A percentile compares a stretch with the other conserved stretches of the same genome.
Conservation (phyloP, 2,329 filamentous ascomycete genomes). For the Grosmannia huntii region DNA sequence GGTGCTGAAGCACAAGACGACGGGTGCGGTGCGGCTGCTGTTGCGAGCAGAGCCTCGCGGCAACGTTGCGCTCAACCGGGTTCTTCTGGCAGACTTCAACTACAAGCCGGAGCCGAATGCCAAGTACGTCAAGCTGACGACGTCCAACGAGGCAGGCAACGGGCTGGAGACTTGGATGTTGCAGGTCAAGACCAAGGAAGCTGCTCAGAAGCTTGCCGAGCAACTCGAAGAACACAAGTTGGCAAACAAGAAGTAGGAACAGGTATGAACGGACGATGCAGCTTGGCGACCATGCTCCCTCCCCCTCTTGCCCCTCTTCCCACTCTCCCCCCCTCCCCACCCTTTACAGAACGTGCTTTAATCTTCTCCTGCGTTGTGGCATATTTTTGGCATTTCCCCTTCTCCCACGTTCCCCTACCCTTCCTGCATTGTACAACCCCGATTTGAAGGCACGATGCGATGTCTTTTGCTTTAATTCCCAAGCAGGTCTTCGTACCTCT, state of each 20-base stretch:
- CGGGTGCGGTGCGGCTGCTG: conserved; percentile 53
- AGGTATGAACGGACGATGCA: not conserved
- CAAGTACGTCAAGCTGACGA: conserved; percentile 48
- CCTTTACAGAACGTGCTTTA: not conserved
- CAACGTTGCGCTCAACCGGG: conserved; percentile 59
- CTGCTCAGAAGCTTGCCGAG: conserved; percentile 40
- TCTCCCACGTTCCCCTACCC: not conserved
- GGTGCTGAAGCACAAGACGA: conserved; percentile 60
- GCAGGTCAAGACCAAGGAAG: conserved; percentile 52
- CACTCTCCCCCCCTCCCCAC: not conserved
- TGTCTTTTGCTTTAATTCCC: not conserved
- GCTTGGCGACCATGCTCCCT: not conserved
- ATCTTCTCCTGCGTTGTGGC: not conserved
- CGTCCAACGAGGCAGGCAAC: conserved; percentile 43
- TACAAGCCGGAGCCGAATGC: conserved; percentile 44
- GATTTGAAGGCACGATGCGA: not conserved
- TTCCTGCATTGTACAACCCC: not conserved
- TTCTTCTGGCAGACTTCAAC: conserved; percentile 44
- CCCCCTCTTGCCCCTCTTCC: not conserved
- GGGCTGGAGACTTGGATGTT: conserved; percentile 58
- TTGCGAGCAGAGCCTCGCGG: conserved; percentile 65
- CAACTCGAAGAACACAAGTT: conserved; percentile 41
- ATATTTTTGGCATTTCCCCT: not conserved
- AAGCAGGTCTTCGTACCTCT: not conserved
- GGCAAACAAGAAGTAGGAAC: conserved; percentile 37